Evolutionary conservation across 345 rosid genomes (phyloP), one percentile per base, ranked within the genome.

Genomic region (Acer campestre): DNA sequence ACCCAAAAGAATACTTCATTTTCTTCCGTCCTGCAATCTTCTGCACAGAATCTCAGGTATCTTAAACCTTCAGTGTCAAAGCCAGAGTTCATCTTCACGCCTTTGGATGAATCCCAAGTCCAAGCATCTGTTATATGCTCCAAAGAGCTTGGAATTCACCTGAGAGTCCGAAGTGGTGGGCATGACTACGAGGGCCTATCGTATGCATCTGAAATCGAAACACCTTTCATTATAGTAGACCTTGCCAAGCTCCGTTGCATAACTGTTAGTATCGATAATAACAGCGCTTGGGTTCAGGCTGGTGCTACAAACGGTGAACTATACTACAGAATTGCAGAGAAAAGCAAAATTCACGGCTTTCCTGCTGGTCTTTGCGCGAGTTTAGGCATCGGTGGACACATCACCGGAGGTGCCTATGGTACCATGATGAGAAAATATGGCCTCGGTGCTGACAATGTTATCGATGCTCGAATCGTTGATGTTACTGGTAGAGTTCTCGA

Each of bases 271-370:
- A 71, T 82, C 4, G 31, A 69, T 0, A 48, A 68, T 53, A 71
- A 58, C 17, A 77, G 77, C 14, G 85, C 88, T 3, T 85, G 88
- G 88, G 83, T 74, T 61, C 83, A 84, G 46, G 77, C 85, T 2
- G 87, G 87, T 1, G 87, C 87, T 23, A 84, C 87, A 0, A 13
- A 59, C 20, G 87, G 87, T 46, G 87, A 84, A 23, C 74, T 77
- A 14, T 84, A 84, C 66, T 84, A 84, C 40, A 76, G 77, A 51
- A 84, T 84, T 68, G 48, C 67, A 4, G 27, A 74, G 77, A 74
- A 74, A 74, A 74, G 77, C 61, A 74, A 62, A 13, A 27, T 23
- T 13, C 85, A 75, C 27, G 88, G 80, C 12, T 85, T 82, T 59
- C 85, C 84, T 38, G 76, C 64, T 16, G 87, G 85, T 22, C 72